Conservation (phyloP, 2,329 filamentous ascomycete genomes). For the Ceratocystis cacaofunesta region DNA sequence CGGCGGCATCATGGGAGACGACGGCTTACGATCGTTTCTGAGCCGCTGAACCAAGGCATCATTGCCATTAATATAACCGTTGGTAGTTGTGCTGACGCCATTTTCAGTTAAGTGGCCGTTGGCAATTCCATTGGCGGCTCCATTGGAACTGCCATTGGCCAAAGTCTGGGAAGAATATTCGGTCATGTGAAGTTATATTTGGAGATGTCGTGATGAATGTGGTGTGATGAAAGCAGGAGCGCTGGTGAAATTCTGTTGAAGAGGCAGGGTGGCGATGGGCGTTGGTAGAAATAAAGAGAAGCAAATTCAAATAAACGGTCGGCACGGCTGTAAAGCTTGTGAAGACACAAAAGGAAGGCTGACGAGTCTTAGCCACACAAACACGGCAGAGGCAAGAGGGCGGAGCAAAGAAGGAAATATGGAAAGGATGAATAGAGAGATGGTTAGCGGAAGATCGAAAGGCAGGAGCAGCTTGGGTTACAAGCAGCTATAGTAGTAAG, state of each 20-base stretch:
- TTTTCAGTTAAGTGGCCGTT: conserved; percentile 20
- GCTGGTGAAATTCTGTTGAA: not conserved
- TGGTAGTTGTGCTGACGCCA: not conserved
- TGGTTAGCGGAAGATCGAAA: not conserved
- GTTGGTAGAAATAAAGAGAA: not conserved
- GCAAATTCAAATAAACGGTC: not conserved
- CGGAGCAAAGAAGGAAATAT: conserved; percentile 7
- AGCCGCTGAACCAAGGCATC: conserved; percentile 25
- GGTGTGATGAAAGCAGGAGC: not conserved
- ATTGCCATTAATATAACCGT: conserved; percentile 23
- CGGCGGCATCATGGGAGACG: conserved; percentile 59
- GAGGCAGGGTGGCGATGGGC: not conserved
- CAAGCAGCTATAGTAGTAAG: not conserved
- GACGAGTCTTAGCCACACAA: not conserved
- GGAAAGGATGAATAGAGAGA: not conserved
- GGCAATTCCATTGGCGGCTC: conserved; percentile 13
- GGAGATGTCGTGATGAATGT: not conserved
- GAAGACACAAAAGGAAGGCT: not conserved
- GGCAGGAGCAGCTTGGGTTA: not conserved
- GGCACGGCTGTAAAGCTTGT: not conserved
- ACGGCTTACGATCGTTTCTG: conserved; percentile 39
- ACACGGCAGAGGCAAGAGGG: not conserved
- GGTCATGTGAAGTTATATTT: conserved; percentile 8
- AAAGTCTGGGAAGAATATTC: conserved; percentile 5
- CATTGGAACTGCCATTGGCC: conserved; percentile 13